phyloP scores from a whole-genome alignment of 2,329 filamentous ascomycete species.

The Aspergillus tamarii region DNA sequence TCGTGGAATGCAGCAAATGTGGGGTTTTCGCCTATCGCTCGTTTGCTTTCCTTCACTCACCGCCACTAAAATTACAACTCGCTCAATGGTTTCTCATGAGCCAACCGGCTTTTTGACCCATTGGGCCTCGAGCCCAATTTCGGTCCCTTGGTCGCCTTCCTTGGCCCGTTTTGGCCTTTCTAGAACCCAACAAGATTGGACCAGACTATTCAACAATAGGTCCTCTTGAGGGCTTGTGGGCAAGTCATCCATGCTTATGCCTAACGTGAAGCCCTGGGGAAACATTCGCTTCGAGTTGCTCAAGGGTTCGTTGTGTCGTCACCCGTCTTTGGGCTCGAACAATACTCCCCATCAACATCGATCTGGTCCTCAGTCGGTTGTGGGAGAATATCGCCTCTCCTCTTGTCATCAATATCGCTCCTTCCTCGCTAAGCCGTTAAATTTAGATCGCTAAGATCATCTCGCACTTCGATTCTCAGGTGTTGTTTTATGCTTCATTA shows the following conservation, averaged over 20 bases:
- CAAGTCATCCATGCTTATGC: slow-evolving; percentile 15
- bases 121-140: slow-evolving; percentile 13
- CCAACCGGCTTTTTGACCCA: slow-evolving; percentile 14
- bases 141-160: slow-evolving; percentile 4
- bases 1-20: slow-evolving; percentile 22
- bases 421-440: background rate
- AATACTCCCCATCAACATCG: background rate
- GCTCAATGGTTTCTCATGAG: slow-evolving; percentile 3
- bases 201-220: slow-evolving; percentile 5
- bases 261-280: slow-evolving; percentile 9
- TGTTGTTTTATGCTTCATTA: background rate
- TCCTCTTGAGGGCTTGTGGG: background rate
- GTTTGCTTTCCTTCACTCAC: slow-evolving; percentile 24
- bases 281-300: background rate
- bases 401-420: background rate
- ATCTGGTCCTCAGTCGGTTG: background rate
- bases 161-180: slow-evolving; percentile 17
- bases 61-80: slow-evolving; percentile 23
- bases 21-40: slow-evolving; percentile 30
- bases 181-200: slow-evolving; percentile 19
- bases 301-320: background rate
- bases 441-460: background rate
- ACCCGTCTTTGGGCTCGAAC: background rate
- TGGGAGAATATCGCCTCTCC: background rate
- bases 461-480: background rate